Evolutionary conservation across 1,284 basidiomycete species (phyloP).

Genomic region (Rhodotorula sp.): DNA sequence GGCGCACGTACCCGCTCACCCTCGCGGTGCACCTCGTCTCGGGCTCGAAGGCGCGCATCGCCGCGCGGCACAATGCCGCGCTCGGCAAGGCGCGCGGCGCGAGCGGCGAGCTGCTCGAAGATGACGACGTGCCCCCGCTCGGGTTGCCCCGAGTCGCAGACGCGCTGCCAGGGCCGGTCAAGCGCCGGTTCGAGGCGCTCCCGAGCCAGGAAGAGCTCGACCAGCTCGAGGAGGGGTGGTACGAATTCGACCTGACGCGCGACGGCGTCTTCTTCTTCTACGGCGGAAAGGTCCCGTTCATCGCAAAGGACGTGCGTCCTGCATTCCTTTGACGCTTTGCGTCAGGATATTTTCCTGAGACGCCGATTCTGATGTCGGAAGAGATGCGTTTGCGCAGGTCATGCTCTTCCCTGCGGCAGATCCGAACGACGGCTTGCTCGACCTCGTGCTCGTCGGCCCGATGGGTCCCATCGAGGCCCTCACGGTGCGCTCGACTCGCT

Average conservation of each 20-base stretch:
- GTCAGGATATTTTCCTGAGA: too few relatives aligned
- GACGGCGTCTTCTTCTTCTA: conserved; percentile 68
- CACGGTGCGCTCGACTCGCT: neutral
- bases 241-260: conserved; percentile 47
- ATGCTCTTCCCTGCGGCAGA: conserved; percentile 84
- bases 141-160: conserved; percentile 48
- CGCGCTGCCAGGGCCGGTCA: neutral
- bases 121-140: conserved; percentile 54
- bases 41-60: conserved; percentile 59
- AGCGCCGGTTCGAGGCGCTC: neutral
- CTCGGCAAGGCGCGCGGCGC: neutral
- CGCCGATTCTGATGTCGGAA: neutral
- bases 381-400: conserved; percentile 59
- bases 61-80: conserved; percentile 51
- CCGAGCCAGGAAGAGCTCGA: conserved; percentile 18
- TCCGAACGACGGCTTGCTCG: conserved; percentile 76
- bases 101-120: neutral
- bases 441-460: conserved; percentile 65
- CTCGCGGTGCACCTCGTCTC: conserved; percentile 16
- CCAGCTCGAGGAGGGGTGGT: conserved; percentile 9
- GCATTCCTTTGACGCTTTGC: too few relatives aligned
- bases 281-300: conserved; percentile 57
- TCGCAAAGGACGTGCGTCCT: conserved; percentile 45
- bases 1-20: conserved; percentile 21
- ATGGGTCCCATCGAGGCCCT: conserved; percentile 29